Evolutionary conservation across 768 basidiomycete genomes (phyloP), one percentile per base, ranked within the genome.

Genomic region (Leccinum uliginosum): DNA sequence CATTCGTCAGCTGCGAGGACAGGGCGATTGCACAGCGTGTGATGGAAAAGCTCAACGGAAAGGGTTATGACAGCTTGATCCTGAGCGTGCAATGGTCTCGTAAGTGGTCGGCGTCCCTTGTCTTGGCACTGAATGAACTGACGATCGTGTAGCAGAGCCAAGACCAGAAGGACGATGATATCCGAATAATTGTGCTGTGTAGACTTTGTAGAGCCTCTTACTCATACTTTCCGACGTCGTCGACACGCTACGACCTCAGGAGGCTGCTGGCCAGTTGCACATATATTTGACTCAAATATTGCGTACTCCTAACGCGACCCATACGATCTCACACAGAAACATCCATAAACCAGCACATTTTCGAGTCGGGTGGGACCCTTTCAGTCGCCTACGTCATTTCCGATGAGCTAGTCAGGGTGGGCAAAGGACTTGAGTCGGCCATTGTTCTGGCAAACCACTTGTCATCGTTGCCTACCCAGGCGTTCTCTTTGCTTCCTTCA

Each of bases 1-100:
- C 95, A 15, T 98, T 98, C 65, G 95, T 99, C 54, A 92, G 89
- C 71, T 99, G 97, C 66, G 96, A 98, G 68, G 87, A 87, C 15
- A 79, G 80, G 67, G 77, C 81, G 11, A 76, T 79, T 53, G 97
- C 92, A 19, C 91, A 96, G 74, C 81, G 78, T 68, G 97, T 97
- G 44, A 87, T 97, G 77, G 85, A 91, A 66, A 96, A 93, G 74
- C 85, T 94, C 62, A 80, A 98, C 66, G 96, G 95, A 24, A 83
- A 83, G 65, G 94, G 93, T 21, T 98, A 96, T 66, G 93, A 95
- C 71, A 95, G 91, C 69, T 75, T 98, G 58, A 98, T 98, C 61
- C 67, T 87, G 62, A 83, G 76, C 59, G 79, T 84, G 50, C 79
- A 82, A 63, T 86, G 85, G 84, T 84, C 83, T 48, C 81, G 81